These are phyloP conservation scores for Aspergillus biplanus DNA, from an alignment of 495 filamentous ascomycete genomes.

Conservation along the genomic window DNA sequence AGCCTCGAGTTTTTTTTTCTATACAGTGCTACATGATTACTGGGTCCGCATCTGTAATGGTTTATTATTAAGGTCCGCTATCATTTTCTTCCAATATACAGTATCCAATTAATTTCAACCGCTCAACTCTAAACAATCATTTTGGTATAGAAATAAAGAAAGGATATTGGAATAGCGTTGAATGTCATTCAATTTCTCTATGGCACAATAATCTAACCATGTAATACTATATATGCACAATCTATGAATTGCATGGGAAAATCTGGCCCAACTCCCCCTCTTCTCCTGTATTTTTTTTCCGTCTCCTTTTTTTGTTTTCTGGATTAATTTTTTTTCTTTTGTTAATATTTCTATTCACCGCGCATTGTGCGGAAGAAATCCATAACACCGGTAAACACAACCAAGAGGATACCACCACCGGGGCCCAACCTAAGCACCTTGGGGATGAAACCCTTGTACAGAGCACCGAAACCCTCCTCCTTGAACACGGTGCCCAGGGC, in stretches of 20 bases:
- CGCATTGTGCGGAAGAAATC: slow-evolving; percentile 77
- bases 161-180: too few relatives aligned
- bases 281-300: neutral
- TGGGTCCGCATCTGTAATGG: slow-evolving; percentile 8
- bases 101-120: neutral
- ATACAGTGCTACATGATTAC: slow-evolving; percentile 11
- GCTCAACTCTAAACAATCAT: too few relatives aligned
- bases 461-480: slow-evolving; percentile 89
- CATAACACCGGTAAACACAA: slow-evolving; percentile 92
- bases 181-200: neutral
- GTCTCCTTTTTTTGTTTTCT: neutral
- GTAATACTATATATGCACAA: slow-evolving; percentile 6
- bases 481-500: slow-evolving; percentile 81
- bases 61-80: neutral
- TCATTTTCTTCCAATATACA: neutral
- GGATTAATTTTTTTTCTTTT: neutral
- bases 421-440: slow-evolving; percentile 91
- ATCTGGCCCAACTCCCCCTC: neutral
- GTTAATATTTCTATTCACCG: slow-evolving; percentile 24
- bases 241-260: slow-evolving; percentile 1
- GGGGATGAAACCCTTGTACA: slow-evolving; percentile 97
- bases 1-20: slow-evolving; percentile 1
- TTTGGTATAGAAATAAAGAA: too few relatives aligned
- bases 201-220: slow-evolving; percentile 12
- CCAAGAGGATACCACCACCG: slow-evolving; percentile 87